Evolutionary conservation across 176 grass and related monocot species (phyloP), one percentile per base, ranked within the genome.

Genomic region (Oryza meridionalis): DNA sequence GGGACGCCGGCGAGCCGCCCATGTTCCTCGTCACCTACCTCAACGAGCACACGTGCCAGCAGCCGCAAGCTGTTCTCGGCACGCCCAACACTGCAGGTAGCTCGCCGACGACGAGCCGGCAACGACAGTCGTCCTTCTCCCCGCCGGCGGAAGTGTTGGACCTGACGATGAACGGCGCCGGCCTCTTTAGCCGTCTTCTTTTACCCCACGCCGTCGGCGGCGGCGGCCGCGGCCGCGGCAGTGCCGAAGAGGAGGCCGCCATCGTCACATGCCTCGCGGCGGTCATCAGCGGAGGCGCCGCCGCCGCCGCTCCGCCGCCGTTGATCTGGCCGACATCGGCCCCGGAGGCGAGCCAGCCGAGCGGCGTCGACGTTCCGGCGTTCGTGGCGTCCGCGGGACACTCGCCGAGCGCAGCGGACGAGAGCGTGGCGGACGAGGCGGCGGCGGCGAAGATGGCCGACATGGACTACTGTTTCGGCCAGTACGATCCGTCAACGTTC

Each of bases 11-110:
- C 65, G 45, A 21, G 16, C 25, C 67, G 11, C 73, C 90, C 7
- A 8, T 79, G 78, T 86, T 11, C 35, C 50, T 69, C 21, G 86
- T 88, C 37, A 82, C 72, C 21, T 92, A 70, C 86, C 40, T 82
- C 33, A 82, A 85, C 73, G 46, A 82, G 22, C 90, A 92, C 86
- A 85, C 90, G 4, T 92, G 90, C 90, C 85, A 87, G 12, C 85
- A 81, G 12, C 4, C 4, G 58, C 45, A 38, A 53, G 46, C 24
- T 42, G 13, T n/a, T 4, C 31, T 19, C 58, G 45, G 0, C 26
- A 29, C 21, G 40, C 15, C 5, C 9, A 8, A 6, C 4, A 7
- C 24, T n/a, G 17, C 51, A 4, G 21, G 4, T 11, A 50, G 44
- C 14, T 35, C 32, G 5, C 19, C 70, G 32, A 5, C 45, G 33